Evolutionary conservation across 495 filamentous ascomycete genomes (phyloP).

Genomic region (Glarea lozoyensis): DNA sequence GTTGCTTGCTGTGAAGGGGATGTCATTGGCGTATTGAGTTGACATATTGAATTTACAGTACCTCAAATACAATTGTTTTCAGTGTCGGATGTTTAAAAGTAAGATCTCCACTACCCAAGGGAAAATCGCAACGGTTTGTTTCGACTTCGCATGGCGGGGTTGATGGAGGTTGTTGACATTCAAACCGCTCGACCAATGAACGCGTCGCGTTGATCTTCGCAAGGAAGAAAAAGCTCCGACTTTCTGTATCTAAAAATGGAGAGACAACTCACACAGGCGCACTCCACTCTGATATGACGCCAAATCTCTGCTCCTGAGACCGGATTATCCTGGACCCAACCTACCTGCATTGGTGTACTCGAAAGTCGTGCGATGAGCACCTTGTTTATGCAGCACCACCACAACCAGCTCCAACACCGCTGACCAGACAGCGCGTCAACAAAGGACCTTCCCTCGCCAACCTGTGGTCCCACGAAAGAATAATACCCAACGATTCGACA

Average conservation of each 20-base stretch:
- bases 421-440: too few relatives aligned
- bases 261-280: too few relatives aligned
- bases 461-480: too few relatives aligned
- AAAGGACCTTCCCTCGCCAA: too few relatives aligned
- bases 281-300: too few relatives aligned
- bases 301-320: background rate
- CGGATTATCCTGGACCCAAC: background rate
- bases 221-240: slow-evolving; percentile 2
- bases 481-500: too few relatives aligned
- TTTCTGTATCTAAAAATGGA: background rate
- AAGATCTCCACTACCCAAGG: background rate
- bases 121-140: slow-evolving; percentile 1
- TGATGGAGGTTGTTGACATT: slow-evolving; percentile 4
- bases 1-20: slow-evolving; percentile 47
- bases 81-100: background rate
- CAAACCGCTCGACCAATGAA: slow-evolving; percentile 9
- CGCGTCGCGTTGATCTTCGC: slow-evolving; percentile 8
- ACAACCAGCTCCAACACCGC: too few relatives aligned
- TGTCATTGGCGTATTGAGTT: slow-evolving; percentile 45
- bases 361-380: too few relatives aligned
- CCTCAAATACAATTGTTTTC: background rate
- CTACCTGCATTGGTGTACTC: too few relatives aligned
- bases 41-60: slow-evolving; percentile 32
- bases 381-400: too few relatives aligned
- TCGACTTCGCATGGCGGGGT: slow-evolving; percentile 15